Percentiles rank a stretch among this genome's conserved stretches.
These are phyloP conservation scores for Coniochaeta hoffmannii DNA, from an alignment of 2,329 filamentous ascomycete species.

Conservation along the genomic window DNA sequence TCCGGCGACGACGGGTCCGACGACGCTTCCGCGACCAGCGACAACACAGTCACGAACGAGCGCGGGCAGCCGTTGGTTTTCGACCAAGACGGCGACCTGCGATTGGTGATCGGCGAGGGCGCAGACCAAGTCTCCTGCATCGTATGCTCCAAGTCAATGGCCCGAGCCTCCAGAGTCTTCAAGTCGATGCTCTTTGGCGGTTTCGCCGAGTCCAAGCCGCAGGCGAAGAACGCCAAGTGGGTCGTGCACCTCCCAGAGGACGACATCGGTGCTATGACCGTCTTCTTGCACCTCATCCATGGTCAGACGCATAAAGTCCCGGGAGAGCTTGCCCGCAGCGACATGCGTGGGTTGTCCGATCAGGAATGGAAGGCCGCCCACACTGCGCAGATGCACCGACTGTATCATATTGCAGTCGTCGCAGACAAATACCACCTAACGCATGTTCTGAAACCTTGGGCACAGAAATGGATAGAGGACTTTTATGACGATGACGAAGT, in stretches of 20 bases:
- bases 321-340: background rate
- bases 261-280: background rate
- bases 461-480: background rate
- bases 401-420: background rate
- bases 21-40: no score
- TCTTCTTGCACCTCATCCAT: background rate
- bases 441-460: background rate
- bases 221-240: background rate
- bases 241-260: background rate
- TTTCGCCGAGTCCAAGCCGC: background rate
- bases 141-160: background rate
- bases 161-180: background rate
- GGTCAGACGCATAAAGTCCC: background rate
- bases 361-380: background rate
- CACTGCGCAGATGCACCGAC: background rate
- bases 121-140: background rate
- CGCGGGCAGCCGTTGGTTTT: background rate
- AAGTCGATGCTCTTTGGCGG: background rate
- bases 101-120: background rate
- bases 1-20: no score
- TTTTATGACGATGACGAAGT: background rate
- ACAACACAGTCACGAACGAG: no score
- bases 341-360: no score
- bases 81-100: background rate
- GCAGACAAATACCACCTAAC: background rate